Percentiles rank a stretch among this genome's conserved stretches.
phyloP scores from a whole-genome alignment of 2,329 filamentous ascomycete species.

The Arthrobotrys pseudoclavata region DNA sequence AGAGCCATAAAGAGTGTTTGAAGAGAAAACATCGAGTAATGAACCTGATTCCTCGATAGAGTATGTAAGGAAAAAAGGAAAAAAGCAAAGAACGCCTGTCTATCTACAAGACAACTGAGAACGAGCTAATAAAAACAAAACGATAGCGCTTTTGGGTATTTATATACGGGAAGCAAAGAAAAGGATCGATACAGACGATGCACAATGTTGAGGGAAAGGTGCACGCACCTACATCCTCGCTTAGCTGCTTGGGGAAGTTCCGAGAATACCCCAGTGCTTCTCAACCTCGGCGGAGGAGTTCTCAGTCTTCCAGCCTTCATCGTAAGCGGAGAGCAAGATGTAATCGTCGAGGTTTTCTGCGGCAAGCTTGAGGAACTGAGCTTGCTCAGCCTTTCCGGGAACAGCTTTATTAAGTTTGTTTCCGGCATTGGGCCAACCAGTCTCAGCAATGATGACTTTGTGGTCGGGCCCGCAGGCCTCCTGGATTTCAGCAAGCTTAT shows the following conservation, averaged over 20 bases:
- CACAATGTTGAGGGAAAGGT: background rate
- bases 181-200: background rate
- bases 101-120: conserved; percentile 1
- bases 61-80: conserved; percentile 8
- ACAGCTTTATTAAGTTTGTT: conserved; percentile 77
- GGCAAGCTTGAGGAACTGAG: conserved; percentile 75
- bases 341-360: conserved; percentile 68
- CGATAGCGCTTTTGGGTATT: conserved; percentile 49
- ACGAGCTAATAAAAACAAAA: conserved; percentile 7
- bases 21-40: conserved; percentile 44
- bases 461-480: conserved; percentile 66
- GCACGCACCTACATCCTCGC: background rate
- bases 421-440: conserved; percentile 85
- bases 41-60: conserved; percentile 39
- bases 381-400: conserved; percentile 76
- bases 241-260: conserved; percentile 44
- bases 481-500: conserved; percentile 67
- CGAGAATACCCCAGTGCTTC: conserved; percentile 78
- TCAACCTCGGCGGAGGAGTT: conserved; percentile 74
- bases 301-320: conserved; percentile 81
- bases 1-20: conserved; percentile 42
- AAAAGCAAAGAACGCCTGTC: conserved; percentile 9
- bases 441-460: conserved; percentile 81
- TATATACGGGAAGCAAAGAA: conserved; percentile 20
- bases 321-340: conserved; percentile 83